Evolutionary conservation across 1,284 basidiomycete species (phyloP).

Genomic region (Ustilago loliicola): DNA sequence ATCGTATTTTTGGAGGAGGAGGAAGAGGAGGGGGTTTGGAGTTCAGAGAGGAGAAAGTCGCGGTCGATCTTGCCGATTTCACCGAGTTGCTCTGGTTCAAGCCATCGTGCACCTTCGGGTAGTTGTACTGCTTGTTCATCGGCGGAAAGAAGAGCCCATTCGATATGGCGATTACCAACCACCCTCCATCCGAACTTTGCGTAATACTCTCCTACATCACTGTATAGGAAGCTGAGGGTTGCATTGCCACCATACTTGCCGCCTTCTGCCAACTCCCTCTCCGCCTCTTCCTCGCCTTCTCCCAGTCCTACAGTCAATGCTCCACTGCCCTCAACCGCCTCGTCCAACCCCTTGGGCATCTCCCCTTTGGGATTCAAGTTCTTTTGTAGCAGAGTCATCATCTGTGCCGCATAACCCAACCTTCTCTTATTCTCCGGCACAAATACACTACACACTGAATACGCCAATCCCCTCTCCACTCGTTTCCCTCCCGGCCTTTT

Average conservation of each 20-base stretch:
- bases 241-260: slow-evolving; percentile 71
- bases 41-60: slow-evolving; percentile 27
- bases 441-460: slow-evolving; percentile 71
- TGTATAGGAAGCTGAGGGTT: slow-evolving; percentile 76
- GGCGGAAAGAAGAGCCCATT: slow-evolving; percentile 29
- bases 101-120: slow-evolving; percentile 24
- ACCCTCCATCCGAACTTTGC: slow-evolving; percentile 71
- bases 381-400: slow-evolving; percentile 76
- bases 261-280: slow-evolving; percentile 23
- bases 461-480: slow-evolving; percentile 33
- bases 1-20: slow-evolving; percentile 5
- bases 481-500: slow-evolving; percentile 12
- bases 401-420: slow-evolving; percentile 74
- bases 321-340: slow-evolving; percentile 4
- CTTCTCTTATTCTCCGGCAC: slow-evolving; percentile 73
- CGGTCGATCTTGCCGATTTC: slow-evolving; percentile 33
- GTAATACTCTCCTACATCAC: slow-evolving; percentile 78
- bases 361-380: slow-evolving; percentile 67
- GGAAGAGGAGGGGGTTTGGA: slow-evolving; percentile 1
- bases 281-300: slow-evolving; percentile 10
- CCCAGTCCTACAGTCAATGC: slow-evolving; percentile 9
- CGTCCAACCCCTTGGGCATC: slow-evolving; percentile 8
- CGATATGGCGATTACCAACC: slow-evolving; percentile 35
- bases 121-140: background rate
- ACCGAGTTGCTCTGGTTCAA: slow-evolving; percentile 22